These are phyloP conservation scores for Pelargonium myrrhifolium DNA, from an alignment of 441 rosid genomes.

Conservation along the genomic window DNA sequence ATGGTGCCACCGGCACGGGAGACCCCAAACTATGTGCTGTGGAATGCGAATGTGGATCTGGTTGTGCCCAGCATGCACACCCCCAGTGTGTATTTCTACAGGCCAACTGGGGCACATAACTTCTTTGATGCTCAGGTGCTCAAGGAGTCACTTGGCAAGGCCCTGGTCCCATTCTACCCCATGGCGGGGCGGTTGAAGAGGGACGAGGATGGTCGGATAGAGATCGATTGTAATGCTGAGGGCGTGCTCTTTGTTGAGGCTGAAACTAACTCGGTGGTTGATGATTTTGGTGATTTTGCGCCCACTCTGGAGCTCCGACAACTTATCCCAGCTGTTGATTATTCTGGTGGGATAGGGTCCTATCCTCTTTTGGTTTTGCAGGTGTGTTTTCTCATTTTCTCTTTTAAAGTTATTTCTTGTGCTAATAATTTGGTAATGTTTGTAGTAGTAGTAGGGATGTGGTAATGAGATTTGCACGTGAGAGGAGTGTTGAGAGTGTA, in stretches of 20 bases:
- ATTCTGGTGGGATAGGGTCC: constrained; percentile 20
- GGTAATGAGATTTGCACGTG: too few species aligned
- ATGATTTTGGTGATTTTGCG: constrained; percentile 26
- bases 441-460: neutral
- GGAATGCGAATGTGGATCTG: constrained; percentile 31
- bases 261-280: constrained; percentile 17
- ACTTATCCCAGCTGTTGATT: constrained; percentile 24
- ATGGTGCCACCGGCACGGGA: constrained; percentile 27
- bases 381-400: constrained; percentile 28
- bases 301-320: constrained; percentile 14
- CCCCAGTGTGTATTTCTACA: constrained; percentile 21
- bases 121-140: constrained; percentile 28
- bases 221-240: constrained; percentile 27
- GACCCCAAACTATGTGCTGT: constrained; percentile 17
- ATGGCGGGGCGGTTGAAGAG: constrained; percentile 32
- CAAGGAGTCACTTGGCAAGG: constrained; percentile 32
- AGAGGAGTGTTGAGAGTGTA: too few species aligned
- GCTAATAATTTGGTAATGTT: neutral
- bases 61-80: constrained; percentile 10
- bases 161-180: constrained; percentile 36
- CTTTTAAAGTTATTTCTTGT: neutral
- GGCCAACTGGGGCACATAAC: constrained; percentile 16
- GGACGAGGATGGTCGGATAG: constrained; percentile 25
- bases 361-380: constrained; percentile 83
- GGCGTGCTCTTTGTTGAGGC: constrained; percentile 37